phyloP scores from a whole-genome alignment of 805 yeast species.

The Metschnikowia picachoensis region DNA sequence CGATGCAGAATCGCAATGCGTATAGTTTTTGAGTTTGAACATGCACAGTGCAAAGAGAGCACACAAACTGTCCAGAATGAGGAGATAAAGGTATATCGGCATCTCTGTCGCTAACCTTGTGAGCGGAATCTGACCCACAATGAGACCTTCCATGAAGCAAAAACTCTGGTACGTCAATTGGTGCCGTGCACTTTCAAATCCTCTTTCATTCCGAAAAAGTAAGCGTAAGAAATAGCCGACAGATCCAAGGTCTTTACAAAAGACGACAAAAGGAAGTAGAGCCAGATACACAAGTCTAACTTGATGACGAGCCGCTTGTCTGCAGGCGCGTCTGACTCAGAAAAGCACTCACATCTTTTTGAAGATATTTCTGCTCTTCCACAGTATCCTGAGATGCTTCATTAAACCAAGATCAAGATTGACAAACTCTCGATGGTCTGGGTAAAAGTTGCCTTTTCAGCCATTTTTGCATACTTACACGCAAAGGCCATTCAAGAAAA shows the following conservation, averaged over 20 bases:
- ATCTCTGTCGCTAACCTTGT: slow-evolving; percentile 24
- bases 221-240: slow-evolving; percentile 5
- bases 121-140: slow-evolving; percentile 28
- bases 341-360: slow-evolving; percentile 1
- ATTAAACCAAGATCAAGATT: background rate
- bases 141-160: slow-evolving; percentile 23
- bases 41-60: slow-evolving; percentile 11
- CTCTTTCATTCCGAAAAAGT: slow-evolving; percentile 6
- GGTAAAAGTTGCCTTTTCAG: background rate
- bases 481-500: too few species aligned
- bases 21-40: slow-evolving; percentile 12
- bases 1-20: slow-evolving; percentile 4
- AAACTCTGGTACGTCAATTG: slow-evolving; percentile 9
- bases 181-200: slow-evolving; percentile 6
- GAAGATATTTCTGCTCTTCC: slow-evolving; percentile 2
- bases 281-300: slow-evolving; percentile 5
- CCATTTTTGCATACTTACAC: too few species aligned
- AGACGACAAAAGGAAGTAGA: slow-evolving; percentile 7
- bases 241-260: slow-evolving; percentile 7
- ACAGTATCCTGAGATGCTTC: background rate
- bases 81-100: slow-evolving; percentile 23
- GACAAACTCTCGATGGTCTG: background rate
- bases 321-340: slow-evolving; percentile 2
- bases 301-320: slow-evolving; percentile 3
- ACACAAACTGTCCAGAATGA: slow-evolving; percentile 20